Base-by-base conservation (phyloP, 179 eudicot genomes). In the Beta lomatogona region DNA sequence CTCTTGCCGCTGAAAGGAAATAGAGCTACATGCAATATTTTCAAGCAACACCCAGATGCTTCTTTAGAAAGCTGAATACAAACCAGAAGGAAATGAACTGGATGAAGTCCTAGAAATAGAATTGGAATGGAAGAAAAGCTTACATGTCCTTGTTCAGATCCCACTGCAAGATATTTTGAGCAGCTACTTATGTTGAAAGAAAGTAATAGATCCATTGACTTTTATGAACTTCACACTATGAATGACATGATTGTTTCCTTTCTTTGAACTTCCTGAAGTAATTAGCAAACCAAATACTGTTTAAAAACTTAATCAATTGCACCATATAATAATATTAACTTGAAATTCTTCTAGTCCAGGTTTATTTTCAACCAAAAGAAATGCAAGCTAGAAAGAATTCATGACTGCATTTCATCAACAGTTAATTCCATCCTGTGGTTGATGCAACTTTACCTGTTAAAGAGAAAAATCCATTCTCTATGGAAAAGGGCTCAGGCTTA, bases 131-230 rank as follows among this genome's bases (percentile, higher is more conserved):
- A 5, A 77, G 50, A 69, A 76, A 79, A 68, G 55, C 79, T 86
- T 90, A 96, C 99, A 89, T 91, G 90, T 90, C 98, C 99, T 86
- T 91, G 89, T 73, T 92, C 97, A 75, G 97, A 88, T 5, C 99
- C 99, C 81, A 94, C 91, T 36, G 95, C 98, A 82, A 96, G 86
- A 83, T 86, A 92, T 77, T 83, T 89, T 72, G 88, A 80, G 83
- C 81, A 82, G 77, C 82, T 77, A 71, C 87, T 83, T 59, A 88
- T 21, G 71, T 77, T 83, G 63, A 96, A 70, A 28, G 89, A 91
- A 73, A 91, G 89, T 53, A n/a, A 91, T 91, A 83, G 93, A 84
- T 82, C 96, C 93, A 75, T 87, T 90, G 84, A 96, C 97, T 79
- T 90, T 93, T 79, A 93, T 77, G 50, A 85, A 69, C 77, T 92